Percentiles rank a stretch among this genome's conserved stretches.
phyloP scores from a whole-genome alignment of 345 rosid species.

The Pistacia integerrima region DNA sequence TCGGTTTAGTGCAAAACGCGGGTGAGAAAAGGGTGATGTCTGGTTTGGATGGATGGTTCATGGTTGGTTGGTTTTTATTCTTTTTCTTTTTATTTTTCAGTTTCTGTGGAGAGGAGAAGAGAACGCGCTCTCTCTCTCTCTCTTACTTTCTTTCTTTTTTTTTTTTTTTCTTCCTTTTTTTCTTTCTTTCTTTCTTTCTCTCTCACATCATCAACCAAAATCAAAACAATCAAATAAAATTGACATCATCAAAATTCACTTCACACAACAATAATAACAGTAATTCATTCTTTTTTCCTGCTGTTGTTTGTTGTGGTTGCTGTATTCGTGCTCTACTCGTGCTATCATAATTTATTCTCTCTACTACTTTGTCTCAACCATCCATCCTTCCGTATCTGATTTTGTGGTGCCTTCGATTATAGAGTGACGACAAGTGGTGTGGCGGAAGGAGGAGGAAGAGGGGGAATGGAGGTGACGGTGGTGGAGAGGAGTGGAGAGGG shows the following conservation, averaged over 20 bases:
- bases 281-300: no score
- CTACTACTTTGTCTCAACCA: no score
- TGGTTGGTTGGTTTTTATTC: conserved; percentile 38
- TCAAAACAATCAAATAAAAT: neutral
- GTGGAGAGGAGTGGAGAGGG: conserved; percentile 22
- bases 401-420: neutral
- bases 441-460: conserved; percentile 35
- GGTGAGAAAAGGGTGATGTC: conserved; percentile 19
- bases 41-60: conserved; percentile 39
- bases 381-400: no score
- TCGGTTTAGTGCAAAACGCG: conserved; percentile 34
- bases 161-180: neutral
- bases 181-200: conserved; percentile 21
- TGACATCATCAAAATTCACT: no score
- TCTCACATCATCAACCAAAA: neutral
- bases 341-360: no score
- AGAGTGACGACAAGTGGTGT: conserved; percentile 22
- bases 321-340: no score
- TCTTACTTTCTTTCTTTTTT: conserved; percentile 17
- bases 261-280: no score
- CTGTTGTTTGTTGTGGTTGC: no score
- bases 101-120: conserved; percentile 68
- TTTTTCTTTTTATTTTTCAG: conserved; percentile 18
- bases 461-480: conserved; percentile 32
- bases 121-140: conserved; percentile 33